Base-by-base conservation (phyloP, 306 rosid species). In the Citrullus mucosospermus region DNA sequence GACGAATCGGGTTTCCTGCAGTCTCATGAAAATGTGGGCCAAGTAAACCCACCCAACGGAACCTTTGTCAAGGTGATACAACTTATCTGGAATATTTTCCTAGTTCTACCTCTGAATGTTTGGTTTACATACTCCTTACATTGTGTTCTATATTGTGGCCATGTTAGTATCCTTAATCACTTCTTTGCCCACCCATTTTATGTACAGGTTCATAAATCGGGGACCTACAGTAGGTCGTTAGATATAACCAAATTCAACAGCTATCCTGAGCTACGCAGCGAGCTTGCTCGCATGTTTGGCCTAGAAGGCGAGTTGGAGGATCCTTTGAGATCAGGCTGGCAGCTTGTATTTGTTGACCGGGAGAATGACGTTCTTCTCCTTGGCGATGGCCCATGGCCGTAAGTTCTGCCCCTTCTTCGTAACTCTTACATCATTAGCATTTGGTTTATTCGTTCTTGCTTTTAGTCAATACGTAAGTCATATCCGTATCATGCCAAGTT, bases 251-350 rank as follows among this genome's bases (percentile, higher is more conserved):
- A 89, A 83, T 93, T 91, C 85, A 87, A 88, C 86, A 93, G 84
- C 92, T 91, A 93, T 82, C 88, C 72, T 20, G 98, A 91, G 86
- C 90, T 93, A 83, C 93, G 97, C 71, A 68, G 92, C 3, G 98
- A 89, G 89, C 91, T 93, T 79, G 97, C 97, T 88, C 91, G 85
- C 6, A 85, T 93, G 98, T 93, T 93, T 84, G 89, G 93, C 81
- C 89, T 91, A 84, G 92, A 90, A 85, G 90, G 93, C 51, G 91
- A 89, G 81, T 82, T 93, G 88, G 98, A 93, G 85, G 97, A 91
- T 87, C 97, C 95, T 76, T 84, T 88, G 82, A 93, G 98, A 93
- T 93, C 98, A 93, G 97, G 98, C 98, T 93, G 98, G 98, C 97
- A 93, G 98, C 98, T 93, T 93, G 97, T 93, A 87, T 91, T 93